Evolutionary conservation across 2,329 filamentous ascomycete genomes (phyloP), one percentile per base, ranked within the genome.

Genomic region (Hysterium pulicare): DNA sequence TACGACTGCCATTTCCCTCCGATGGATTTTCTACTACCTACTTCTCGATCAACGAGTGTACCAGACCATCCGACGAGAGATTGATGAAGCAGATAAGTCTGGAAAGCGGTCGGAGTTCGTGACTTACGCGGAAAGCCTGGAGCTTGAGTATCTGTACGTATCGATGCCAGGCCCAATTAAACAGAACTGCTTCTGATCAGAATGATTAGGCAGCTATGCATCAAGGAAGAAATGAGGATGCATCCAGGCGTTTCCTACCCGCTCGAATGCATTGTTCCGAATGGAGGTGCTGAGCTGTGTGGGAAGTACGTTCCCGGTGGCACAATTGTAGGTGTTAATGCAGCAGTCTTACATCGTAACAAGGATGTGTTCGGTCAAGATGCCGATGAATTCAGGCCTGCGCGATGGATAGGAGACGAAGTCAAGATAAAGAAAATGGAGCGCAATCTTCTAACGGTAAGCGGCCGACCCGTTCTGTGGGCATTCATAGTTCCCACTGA

Each of bases 211-310:
- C n/a, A n/a, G n/a, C n/a, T n/a, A 67, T 62, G n/a, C 32, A 69
- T 72, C 54, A 73, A 71, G 42, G 71, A 74, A 50, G 67, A 62
- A 2, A 49, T 71, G 7, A 58, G 71, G 3, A 59, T 73, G 40
- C 69, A 70, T 34, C 70, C 71, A 1, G 50, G 49, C 24, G 50
- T 58, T 11, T 43, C 24, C 3, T 36, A 57, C 6, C 33, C 46
- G 11, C 46, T 61, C 22, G 49, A 44, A 16, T 41, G 58, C 28
- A 24, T 47, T 7, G 48, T 55, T 8, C 59, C 57, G 1, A 21
- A 46, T 11, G 48, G 47, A 31, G 61, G 61, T 8, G 44, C 58
- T 7, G 45, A 42, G 5, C 34, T 61, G 5, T 40, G 40, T 11
- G 51, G 49, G 1, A 41, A 45, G 3, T 48, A 42, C 11, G 48